Base-by-base conservation (phyloP, 495 filamentous ascomycete genomes). In the Hypoxylon subgilvum region DNA sequence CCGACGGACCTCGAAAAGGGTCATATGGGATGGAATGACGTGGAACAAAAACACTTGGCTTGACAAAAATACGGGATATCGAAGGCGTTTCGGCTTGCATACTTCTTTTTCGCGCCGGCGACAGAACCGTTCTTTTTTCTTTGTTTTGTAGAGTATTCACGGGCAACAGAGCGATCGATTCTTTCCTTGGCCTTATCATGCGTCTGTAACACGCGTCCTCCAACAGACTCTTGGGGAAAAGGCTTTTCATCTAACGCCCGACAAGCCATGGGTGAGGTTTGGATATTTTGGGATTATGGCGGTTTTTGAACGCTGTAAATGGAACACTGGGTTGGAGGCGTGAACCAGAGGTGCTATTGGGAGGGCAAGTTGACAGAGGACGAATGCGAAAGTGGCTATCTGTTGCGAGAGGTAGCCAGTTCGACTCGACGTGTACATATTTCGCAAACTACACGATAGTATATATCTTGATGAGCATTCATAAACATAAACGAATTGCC, bases 381-480 rank as follows among this genome's bases (percentile, higher is more conserved):
- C 8, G 8, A 27, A n/a, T n/a, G n/a, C 23, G 23, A 27, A 8
- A 27, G 23, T 27, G 23, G 23, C 23, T 27, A 27, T 27, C 8
- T 8, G 23, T 27, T 4, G 4, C 17, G 34, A 16, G 13, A 16
- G 13, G 4, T 36, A 16, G 32, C 32, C n/a, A 12, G 40, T 21
- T 18, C 9, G 16, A 54, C 30, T 19, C 22, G 25, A 41, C 23
- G 23, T 61, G 41, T 49, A 61, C 16, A 54, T 61, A 61, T 61
- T 49, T 55, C 12, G 38, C 4, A 57, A 5, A 41, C 23, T 27
- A 27, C n/a, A n/a, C 8, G 23, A 27, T 4, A 27, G 8, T 27
- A 27, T 27, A 27, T 27, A 27, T 27, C 23, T 27, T 8, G 8
- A 27, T 27, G 23, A 27, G 8, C 23, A 27, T 4, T 27, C 8